Evolutionary conservation across 768 basidiomycete genomes (phyloP).

Genomic region (Pleurotus eryngii): DNA sequence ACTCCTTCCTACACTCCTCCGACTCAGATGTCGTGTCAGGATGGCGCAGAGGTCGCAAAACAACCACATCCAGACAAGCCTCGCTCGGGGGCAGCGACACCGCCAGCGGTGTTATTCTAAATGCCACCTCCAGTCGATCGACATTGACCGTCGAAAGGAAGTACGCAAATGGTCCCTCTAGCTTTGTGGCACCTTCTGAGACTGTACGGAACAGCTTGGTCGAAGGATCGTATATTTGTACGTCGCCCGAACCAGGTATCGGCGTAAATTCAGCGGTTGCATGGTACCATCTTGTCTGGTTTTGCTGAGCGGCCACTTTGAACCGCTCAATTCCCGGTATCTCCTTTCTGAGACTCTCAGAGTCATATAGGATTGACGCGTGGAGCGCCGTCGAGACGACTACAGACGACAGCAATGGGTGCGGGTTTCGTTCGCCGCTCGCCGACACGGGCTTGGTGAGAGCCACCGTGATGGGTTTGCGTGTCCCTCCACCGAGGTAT

Average conservation of each 20-base stretch:
- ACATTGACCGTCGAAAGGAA: conserved; percentile 81
- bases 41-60: conserved; percentile 70
- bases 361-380: conserved; percentile 79
- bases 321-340: conserved; percentile 83
- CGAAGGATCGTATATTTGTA: conserved; percentile 61
- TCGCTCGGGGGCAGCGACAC: conserved; percentile 40
- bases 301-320: conserved; percentile 78
- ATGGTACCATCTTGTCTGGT: conserved; percentile 69
- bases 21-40: conserved; percentile 41
- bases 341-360: conserved; percentile 65
- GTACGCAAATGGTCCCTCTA: conserved; percentile 83
- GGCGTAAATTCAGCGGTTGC: conserved; percentile 58
- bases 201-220: conserved; percentile 40
- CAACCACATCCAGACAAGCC: conserved; percentile 65
- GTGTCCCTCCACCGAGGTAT: conserved; percentile 36
- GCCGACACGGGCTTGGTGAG: conserved; percentile 42
- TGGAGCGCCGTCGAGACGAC: conserved; percentile 86
- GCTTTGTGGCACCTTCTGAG: conserved; percentile 28
- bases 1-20: conserved; percentile 40
- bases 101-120: conserved; percentile 70
- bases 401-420: conserved; percentile 56
- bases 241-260: conserved; percentile 29
- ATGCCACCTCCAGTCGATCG: conserved; percentile 80
- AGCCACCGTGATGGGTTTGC: conserved; percentile 50
- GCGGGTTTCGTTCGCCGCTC: conserved; percentile 18